phyloP scores from a whole-genome alignment of 768 basidiomycete genomes.

The Rhodotorula toruloides region DNA sequence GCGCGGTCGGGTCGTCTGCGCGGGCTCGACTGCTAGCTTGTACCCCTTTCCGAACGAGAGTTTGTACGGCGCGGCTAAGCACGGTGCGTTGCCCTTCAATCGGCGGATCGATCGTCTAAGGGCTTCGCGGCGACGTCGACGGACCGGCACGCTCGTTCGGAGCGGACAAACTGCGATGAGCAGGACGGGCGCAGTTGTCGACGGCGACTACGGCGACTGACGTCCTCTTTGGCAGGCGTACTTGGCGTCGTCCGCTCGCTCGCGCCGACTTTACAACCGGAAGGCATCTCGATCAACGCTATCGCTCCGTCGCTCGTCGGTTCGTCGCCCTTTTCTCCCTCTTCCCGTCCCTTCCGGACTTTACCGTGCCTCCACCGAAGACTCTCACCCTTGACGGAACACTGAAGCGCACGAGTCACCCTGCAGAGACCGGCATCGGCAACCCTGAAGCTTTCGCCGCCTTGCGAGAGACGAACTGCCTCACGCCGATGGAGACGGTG shows the following conservation, averaged over 20 bases:
- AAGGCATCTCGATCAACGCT: slow-evolving; percentile 1
- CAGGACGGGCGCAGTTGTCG: no score
- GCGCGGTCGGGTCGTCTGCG: not conserved
- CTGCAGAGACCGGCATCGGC: slow-evolving; percentile 4
- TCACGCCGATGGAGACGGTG: slow-evolving; percentile 3
- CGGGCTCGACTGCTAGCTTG: not conserved
- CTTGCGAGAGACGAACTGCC: not conserved
- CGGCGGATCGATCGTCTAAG: not conserved
- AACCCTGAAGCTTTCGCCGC: not conserved
- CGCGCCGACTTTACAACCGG: not conserved
- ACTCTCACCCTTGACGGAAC: not conserved
- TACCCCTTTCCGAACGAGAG: slow-evolving; percentile 12
- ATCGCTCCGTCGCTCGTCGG: slow-evolving; percentile 6
- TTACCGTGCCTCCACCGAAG: no score
- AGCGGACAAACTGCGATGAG: no score
- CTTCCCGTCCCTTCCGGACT: not conserved
- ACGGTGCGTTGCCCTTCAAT: not conserved
- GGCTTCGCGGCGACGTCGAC: no score
- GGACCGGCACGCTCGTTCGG: no score
- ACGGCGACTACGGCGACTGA: no score
- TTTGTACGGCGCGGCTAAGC: slow-evolving; percentile 8
- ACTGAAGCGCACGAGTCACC: not conserved
- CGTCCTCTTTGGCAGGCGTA: not conserved
- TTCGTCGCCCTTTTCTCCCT: not conserved
- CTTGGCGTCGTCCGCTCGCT: not conserved